Base-by-base conservation (phyloP, 768 basidiomycete species). In the Leucogyrophana mollusca region DNA sequence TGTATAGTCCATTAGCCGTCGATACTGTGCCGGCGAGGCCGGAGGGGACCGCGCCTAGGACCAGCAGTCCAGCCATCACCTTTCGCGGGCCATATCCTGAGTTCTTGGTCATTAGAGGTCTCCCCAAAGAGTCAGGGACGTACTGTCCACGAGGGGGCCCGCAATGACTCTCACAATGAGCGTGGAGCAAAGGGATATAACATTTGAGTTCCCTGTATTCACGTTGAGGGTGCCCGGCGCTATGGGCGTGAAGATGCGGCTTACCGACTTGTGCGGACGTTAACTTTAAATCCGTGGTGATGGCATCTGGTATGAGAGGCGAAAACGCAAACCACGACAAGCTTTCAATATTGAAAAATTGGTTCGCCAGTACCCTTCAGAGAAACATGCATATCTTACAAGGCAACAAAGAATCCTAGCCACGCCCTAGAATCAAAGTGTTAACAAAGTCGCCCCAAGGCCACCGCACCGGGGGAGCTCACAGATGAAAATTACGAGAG, bases 271-370 rank as follows among this genome's bases (percentile, higher is more conserved):
- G 67, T 4, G 58, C 65, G 8, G 66, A 51, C 4, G 76, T 74
- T 18, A 83, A 64, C 2, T 72, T 61, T 47, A 83, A 68, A 60
- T 83, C 80, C 20, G 57, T 54, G 51, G 72, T 73, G 62, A 83
- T 81, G 23, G 71, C 77, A 8, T 78, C 75, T 0, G 79, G 77
- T 27, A 80, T 72, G 13, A 83, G 72, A 0, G 81, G 80, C n/a
- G 80, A 69, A 54, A 83, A 82, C 1, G 80, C 79, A 46, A 82
- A 82, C 82, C 80, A 76, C 1, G 68, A 67, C 21, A 70, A 43
- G 35, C 69, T 70, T 41, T 10, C 21, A 34, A 23, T 10, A 13
- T 34, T 27, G 13, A 20, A 18, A 34, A 22, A 18, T 32, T 18
- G 27, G 37, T 20, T 68, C 27, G 69, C 62, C 2, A 70, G 51